These are phyloP conservation scores for Acanthamoeba quina DNA, from an alignment of 208 protist genomes.

Conservation along the genomic window DNA sequence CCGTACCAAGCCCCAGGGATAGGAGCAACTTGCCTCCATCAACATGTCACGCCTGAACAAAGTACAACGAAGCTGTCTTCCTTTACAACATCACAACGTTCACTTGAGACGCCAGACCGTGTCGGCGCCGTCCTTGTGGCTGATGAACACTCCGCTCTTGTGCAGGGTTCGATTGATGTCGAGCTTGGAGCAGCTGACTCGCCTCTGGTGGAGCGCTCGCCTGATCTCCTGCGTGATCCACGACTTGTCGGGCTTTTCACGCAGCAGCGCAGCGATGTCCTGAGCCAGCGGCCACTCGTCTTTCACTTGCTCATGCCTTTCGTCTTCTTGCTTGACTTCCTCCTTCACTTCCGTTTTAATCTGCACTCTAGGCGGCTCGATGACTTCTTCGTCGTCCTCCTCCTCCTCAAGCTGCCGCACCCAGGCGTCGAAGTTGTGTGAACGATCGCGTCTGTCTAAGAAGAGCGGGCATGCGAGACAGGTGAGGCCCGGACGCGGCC, in stretches of 20 bases:
- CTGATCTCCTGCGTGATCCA: not conserved
- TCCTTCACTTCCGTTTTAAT: not conserved
- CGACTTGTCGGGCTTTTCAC: not conserved
- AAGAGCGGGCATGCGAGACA: not conserved
- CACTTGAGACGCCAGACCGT: not conserved
- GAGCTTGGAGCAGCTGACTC: not conserved
- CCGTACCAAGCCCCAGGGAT: too few species aligned
- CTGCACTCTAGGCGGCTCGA: not conserved
- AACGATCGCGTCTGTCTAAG: not conserved
- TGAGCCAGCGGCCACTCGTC: not conserved
- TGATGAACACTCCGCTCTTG: not conserved
- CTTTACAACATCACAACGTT: too few species aligned
- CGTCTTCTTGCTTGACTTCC: not conserved
- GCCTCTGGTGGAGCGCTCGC: not conserved
- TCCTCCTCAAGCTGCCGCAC: not conserved
- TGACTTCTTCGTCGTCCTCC: not conserved
- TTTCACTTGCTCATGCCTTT: not conserved
- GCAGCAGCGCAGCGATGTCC: not conserved
- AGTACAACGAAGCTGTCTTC: too few species aligned
- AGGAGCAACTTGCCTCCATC: too few species aligned
- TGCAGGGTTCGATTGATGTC: not conserved
- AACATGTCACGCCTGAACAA: too few species aligned
- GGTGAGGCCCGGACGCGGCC: not conserved
- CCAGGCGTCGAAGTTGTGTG: not conserved
- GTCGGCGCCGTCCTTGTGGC: not conserved